Conservation (phyloP, 129 eudicot species). For the Chrysanthemum lavandulifolium region DNA sequence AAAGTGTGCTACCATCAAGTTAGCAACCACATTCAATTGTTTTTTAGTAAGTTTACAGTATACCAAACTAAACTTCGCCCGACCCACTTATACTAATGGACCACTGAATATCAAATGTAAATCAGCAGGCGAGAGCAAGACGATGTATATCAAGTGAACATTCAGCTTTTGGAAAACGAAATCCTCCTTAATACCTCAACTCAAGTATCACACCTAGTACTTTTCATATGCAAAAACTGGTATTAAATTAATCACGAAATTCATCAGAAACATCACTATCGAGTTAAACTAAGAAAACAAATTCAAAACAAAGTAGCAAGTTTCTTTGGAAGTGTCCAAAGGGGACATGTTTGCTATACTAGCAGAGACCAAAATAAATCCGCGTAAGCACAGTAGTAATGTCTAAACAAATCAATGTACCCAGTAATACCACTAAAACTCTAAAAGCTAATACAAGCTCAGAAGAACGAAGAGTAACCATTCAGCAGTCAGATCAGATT, state of each 20-base stretch:
- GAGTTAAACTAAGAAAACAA: too few relatives aligned
- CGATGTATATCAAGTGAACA: not conserved
- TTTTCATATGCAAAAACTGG: not conserved
- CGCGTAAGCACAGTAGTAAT: not conserved
- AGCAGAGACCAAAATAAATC: not conserved
- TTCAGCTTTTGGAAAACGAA: not conserved
- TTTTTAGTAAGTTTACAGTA: not conserved
- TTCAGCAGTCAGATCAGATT: too few relatives aligned
- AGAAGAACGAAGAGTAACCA: too few relatives aligned
- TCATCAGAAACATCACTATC: not conserved
- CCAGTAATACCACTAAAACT: too few relatives aligned
- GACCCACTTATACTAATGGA: conserved; percentile 10
- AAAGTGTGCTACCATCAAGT: not conserved
- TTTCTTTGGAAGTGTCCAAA: too few relatives aligned
- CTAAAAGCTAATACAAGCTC: too few relatives aligned
- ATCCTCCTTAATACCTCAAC: conserved; percentile 1
- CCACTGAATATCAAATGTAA: not conserved
- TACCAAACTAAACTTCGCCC: not conserved
- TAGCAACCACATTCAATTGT: too few relatives aligned
- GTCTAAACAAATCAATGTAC: not conserved
- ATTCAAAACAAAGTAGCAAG: too few relatives aligned
- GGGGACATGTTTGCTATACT: not conserved
- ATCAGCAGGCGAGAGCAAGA: conserved; percentile 1
- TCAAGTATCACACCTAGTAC: conserved; percentile 1
- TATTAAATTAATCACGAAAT: not conserved